A percentile compares a stretch with the other conserved stretches of the same genome.
Conservation (phyloP, 495 filamentous ascomycete genomes). For the Penicillium ucsense region DNA sequence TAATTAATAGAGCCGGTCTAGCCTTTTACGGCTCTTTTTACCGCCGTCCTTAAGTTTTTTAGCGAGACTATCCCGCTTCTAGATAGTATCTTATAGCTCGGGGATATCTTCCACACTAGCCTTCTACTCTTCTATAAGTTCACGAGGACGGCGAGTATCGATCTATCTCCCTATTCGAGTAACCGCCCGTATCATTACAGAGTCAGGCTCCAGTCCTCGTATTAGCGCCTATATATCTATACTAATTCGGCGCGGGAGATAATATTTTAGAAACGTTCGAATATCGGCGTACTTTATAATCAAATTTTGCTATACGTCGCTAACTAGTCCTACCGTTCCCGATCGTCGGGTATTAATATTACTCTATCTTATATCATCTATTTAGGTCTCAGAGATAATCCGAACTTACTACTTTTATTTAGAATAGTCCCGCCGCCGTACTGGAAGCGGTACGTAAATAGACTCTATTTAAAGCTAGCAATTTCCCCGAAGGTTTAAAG, state of each 20-base stretch:
- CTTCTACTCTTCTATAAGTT: constrained; percentile 1
- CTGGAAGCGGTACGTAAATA: background rate
- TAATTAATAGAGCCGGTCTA: background rate
- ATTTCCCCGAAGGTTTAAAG: background rate
- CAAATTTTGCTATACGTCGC: background rate
- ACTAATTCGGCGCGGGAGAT: background rate
- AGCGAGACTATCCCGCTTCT: constrained; percentile 1
- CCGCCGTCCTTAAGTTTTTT: background rate
- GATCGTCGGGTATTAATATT: too few relatives aligned
- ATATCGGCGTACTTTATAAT: background rate
- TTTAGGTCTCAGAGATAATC: background rate
- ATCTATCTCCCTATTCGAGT: background rate
- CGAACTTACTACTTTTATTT: background rate
- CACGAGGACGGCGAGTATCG: constrained; percentile 1
- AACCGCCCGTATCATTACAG: background rate
- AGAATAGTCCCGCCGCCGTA: background rate
- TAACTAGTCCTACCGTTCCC: background rate
- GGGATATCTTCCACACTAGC: background rate
- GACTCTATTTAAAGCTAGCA: background rate
- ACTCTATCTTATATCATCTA: background rate
- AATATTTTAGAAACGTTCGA: background rate
- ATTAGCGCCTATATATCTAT: background rate
- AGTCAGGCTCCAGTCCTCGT: background rate
- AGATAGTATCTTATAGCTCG: background rate
- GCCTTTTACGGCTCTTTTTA: background rate